Evolutionary conservation across 768 basidiomycete species (phyloP).

Genomic region (Pleurotus giganteus): DNA sequence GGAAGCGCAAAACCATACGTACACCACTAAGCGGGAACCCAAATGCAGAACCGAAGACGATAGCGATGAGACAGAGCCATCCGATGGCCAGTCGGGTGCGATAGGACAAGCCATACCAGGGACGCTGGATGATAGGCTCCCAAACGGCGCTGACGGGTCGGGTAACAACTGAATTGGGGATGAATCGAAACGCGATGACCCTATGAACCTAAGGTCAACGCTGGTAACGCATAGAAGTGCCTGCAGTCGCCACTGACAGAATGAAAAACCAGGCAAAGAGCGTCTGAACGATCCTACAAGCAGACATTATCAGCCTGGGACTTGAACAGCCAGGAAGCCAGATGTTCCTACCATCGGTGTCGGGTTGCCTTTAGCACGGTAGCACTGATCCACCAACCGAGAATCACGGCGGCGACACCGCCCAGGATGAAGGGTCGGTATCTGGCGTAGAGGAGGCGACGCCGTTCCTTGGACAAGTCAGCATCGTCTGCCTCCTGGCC

Average conservation of each 20-base stretch:
- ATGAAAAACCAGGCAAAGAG: constrained; percentile 84
- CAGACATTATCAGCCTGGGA: background rate
- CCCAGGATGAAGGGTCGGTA: constrained; percentile 46
- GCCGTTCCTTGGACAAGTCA: constrained; percentile 11
- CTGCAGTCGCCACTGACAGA: constrained; percentile 39
- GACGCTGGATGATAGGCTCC: constrained; percentile 60
- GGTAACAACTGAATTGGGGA: constrained; percentile 69
- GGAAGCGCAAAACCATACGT: constrained; percentile 19
- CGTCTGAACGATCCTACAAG: constrained; percentile 71
- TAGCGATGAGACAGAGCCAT: constrained; percentile 72
- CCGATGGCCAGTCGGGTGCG: constrained; percentile 58
- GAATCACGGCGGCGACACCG: constrained; percentile 56
- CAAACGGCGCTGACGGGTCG: constrained; percentile 73
- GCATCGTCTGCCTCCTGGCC: constrained; percentile 21
- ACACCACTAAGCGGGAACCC: constrained; percentile 67
- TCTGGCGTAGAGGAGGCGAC: constrained; percentile 19
- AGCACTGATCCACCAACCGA: constrained; percentile 86
- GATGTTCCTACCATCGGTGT: constrained; percentile 55
- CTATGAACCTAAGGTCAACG: constrained; percentile 27
- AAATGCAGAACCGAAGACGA: constrained; percentile 86
- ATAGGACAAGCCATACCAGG: constrained; percentile 61
- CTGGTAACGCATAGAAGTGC: background rate
- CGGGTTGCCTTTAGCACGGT: constrained; percentile 68
- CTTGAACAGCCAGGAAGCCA: background rate
- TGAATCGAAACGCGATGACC: constrained; percentile 82